These are phyloP conservation scores for Malus hybrid DNA, from an alignment of 331 rosid genomes.

Conservation along the genomic window DNA sequence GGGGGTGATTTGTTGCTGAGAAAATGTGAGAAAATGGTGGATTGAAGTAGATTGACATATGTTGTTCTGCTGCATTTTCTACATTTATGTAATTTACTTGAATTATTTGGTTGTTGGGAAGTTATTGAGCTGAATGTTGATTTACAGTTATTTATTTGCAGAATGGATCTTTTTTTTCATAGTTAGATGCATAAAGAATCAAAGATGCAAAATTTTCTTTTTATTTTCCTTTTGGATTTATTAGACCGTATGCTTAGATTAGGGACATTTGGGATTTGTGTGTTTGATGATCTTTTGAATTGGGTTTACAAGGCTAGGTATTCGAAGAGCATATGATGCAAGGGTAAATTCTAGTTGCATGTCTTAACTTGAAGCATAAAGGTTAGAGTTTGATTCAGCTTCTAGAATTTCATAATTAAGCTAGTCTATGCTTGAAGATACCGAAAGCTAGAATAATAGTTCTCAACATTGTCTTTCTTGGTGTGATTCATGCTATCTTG, in stretches of 20 bases:
- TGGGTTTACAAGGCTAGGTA: conserved; percentile 11
- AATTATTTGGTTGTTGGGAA: background rate
- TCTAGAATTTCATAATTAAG: background rate
- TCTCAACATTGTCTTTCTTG: background rate
- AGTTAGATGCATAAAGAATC: background rate
- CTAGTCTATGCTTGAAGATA: background rate
- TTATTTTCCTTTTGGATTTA: background rate
- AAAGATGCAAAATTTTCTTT: background rate
- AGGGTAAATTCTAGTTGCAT: background rate
- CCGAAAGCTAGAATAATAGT: background rate
- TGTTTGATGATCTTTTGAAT: conserved; percentile 4
- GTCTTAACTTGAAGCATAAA: background rate
- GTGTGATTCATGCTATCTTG: background rate
- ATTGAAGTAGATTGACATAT: background rate
- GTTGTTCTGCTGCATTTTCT: background rate
- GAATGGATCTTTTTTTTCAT: too few species aligned
- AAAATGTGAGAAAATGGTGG: background rate
- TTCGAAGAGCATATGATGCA: background rate
- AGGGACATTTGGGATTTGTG: background rate
- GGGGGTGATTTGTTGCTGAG: too few species aligned
- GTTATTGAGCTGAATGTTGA: background rate
- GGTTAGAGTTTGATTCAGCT: background rate
- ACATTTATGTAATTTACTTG: background rate
- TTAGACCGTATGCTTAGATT: conserved; percentile 6
- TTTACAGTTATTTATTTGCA: background rate